Evolutionary conservation across 2,329 filamentous ascomycete species (phyloP).

Genomic region (Clonostachys chloroleuca): DNA sequence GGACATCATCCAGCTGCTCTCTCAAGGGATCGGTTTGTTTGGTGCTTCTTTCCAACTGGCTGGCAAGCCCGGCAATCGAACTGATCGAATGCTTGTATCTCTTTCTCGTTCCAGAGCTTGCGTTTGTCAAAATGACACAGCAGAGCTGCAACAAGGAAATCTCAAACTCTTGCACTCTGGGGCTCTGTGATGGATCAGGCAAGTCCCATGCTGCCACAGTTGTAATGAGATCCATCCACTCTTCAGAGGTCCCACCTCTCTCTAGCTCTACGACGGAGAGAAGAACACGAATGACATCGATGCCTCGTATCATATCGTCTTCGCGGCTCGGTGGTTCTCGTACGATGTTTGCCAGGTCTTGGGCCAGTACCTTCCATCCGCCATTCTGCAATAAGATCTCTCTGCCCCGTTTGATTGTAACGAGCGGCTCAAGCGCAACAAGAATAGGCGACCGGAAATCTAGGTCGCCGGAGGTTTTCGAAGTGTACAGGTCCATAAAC

Average conservation of each 20-base stretch:
- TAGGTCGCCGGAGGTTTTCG: constrained; percentile 22
- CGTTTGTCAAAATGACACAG: constrained; percentile 41
- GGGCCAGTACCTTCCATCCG: constrained; percentile 49
- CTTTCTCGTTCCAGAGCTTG: constrained; percentile 38
- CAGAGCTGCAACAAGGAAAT: constrained; percentile 52
- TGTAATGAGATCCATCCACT: constrained; percentile 54
- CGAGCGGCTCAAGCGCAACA: constrained; percentile 54
- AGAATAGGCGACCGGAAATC: constrained; percentile 55
- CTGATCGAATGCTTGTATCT: constrained; percentile 46
- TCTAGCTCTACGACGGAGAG: constrained; percentile 45
- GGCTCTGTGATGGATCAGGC: constrained; percentile 16
- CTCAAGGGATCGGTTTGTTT: constrained; percentile 22
- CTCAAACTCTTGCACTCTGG: constrained; percentile 39
- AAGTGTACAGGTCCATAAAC: constrained; percentile 56
- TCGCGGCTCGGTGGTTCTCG: constrained; percentile 10
- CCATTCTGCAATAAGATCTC: constrained; percentile 42
- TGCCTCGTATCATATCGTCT: constrained; percentile 34
- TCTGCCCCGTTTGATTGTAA: constrained; percentile 40
- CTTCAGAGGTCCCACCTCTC: constrained; percentile 36
- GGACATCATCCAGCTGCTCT: constrained; percentile 41
- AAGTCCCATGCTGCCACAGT: constrained; percentile 42
- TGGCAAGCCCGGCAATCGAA: constrained; percentile 43
- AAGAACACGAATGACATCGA: constrained; percentile 52
- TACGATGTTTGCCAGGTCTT: constrained; percentile 35
- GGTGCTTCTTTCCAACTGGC: constrained; percentile 4